Conservation (phyloP, 306 rosid genomes). For the Datisca glomerata region DNA sequence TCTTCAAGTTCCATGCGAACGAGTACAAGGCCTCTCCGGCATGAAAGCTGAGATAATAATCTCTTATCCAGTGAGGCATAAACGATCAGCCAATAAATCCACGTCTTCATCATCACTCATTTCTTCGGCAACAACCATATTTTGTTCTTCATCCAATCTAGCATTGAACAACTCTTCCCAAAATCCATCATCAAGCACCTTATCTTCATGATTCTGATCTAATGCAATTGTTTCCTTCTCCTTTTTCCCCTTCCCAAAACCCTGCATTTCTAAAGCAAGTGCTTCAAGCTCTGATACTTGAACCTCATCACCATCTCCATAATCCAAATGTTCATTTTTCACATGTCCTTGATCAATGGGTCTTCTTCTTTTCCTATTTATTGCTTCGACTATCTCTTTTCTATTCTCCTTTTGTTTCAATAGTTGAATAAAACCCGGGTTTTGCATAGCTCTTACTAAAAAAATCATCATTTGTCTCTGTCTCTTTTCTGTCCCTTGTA, state of each 20-base stretch:
- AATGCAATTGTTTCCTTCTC: constrained; percentile 17
- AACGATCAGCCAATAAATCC: constrained; percentile 34
- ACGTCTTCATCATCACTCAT: constrained; percentile 39
- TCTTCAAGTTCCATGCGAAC: too few relatives aligned
- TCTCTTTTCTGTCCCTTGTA: constrained; percentile 50
- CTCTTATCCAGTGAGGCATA: too few relatives aligned
- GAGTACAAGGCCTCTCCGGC: too few relatives aligned
- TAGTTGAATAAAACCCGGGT: constrained; percentile 51
- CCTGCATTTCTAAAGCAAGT: constrained; percentile 75
- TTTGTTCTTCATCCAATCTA: constrained; percentile 25
- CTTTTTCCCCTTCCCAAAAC: constrained; percentile 30
- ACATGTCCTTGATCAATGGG: constrained; percentile 42
- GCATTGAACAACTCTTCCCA: constrained; percentile 39
- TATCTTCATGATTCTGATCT: constrained; percentile 35
- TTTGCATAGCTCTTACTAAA: constrained; percentile 71
- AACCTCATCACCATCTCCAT: constrained; percentile 22
- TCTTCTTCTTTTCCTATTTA: constrained; percentile 67
- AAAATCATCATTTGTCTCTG: constrained; percentile 82
- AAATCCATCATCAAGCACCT: constrained; percentile 31
- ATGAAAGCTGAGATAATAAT: too few relatives aligned
- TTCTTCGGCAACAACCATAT: constrained; percentile 14
- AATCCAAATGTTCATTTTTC: constrained; percentile 49
- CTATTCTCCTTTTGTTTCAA: constrained; percentile 44
- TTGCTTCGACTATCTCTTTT: constrained; percentile 46
- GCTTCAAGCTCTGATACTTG: constrained; percentile 67